Percentiles rank a stretch among this genome's conserved stretches.
Evolutionary conservation across 257 asterid genomes (phyloP).

Genomic region (Ilex asprella): DNA sequence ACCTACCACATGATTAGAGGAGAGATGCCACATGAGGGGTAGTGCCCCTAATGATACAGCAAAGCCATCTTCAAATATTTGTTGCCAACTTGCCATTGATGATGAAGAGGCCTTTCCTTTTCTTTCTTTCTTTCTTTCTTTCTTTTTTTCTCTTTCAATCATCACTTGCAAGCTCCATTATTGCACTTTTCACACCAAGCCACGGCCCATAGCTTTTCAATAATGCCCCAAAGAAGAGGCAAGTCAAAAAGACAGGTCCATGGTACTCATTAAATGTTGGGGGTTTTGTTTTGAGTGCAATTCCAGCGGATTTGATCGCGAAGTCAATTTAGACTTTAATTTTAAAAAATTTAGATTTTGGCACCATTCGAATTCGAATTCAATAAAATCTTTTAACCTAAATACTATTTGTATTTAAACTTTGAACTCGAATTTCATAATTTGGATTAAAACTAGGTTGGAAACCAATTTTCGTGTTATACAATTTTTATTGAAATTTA

Average conservation of each 20-base stretch:
- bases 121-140: neutral
- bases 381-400: too few species aligned
- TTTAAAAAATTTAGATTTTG: too few species aligned
- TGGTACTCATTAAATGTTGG: neutral
- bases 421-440: too few species aligned
- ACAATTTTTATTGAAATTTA: too few species aligned
- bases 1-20: too few species aligned
- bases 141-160: constrained; percentile 1
- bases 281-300: too few species aligned
- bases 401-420: too few species aligned
- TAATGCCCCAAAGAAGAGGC: constrained; percentile 8
- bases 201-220: constrained; percentile 14
- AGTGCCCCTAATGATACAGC: neutral
- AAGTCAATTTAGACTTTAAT: too few species aligned
- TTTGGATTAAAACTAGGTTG: too few species aligned
- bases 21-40: constrained; percentile 4
- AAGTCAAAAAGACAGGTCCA: constrained; percentile 21
- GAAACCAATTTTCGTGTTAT: too few species aligned
- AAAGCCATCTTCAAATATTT: neutral
- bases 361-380: too few species aligned
- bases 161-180: constrained; percentile 1
- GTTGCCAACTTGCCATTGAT: constrained; percentile 4
- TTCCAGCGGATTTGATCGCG: too few species aligned
- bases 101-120: constrained; percentile 8
- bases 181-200: constrained; percentile 7